phyloP scores from a whole-genome alignment of 257 asterid species.

The Gentiana dahurica region DNA sequence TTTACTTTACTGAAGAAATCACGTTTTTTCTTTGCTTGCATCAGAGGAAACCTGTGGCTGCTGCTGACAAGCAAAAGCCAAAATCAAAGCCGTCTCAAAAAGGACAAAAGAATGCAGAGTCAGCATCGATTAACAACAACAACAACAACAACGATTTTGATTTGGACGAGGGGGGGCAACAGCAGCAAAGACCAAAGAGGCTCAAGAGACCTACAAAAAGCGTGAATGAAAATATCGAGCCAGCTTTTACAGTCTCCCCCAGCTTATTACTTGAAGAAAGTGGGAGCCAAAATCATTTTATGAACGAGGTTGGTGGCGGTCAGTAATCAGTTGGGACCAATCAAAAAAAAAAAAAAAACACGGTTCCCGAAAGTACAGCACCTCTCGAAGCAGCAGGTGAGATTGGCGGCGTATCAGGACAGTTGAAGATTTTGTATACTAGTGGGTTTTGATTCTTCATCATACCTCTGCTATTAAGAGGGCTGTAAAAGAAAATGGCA shows the following conservation, averaged over 20 bases:
- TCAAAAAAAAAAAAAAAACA: too few species aligned
- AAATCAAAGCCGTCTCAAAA: conserved; percentile 46
- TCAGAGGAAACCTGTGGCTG: conserved; percentile 56
- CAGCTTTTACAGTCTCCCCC: conserved; percentile 56
- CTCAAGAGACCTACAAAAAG: conserved; percentile 91
- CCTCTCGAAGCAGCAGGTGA: too few species aligned
- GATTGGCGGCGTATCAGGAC: too few species aligned
- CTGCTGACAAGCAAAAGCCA: conserved; percentile 40
- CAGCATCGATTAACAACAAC: conserved; percentile 32
- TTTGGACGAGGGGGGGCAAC: conserved; percentile 34
- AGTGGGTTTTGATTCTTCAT: too few species aligned
- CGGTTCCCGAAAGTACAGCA: too few species aligned
- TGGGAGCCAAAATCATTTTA: conserved; percentile 18
- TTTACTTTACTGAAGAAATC: background rate
- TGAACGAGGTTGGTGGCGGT: conserved; percentile 1
- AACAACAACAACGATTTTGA: conserved; percentile 25
- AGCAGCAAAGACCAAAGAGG: conserved; percentile 74
- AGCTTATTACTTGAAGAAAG: conserved; percentile 27
- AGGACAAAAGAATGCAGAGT: conserved; percentile 33
- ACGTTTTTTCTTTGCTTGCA: conserved; percentile 4
- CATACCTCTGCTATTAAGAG: too few species aligned
- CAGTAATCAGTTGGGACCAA: too few species aligned
- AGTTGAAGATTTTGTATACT: too few species aligned
- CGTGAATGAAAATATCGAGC: conserved; percentile 79
- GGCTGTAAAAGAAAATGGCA: too few species aligned